phyloP scores from a whole-genome alignment of 768 basidiomycete genomes.

The Kwoniella mangroviensis region DNA sequence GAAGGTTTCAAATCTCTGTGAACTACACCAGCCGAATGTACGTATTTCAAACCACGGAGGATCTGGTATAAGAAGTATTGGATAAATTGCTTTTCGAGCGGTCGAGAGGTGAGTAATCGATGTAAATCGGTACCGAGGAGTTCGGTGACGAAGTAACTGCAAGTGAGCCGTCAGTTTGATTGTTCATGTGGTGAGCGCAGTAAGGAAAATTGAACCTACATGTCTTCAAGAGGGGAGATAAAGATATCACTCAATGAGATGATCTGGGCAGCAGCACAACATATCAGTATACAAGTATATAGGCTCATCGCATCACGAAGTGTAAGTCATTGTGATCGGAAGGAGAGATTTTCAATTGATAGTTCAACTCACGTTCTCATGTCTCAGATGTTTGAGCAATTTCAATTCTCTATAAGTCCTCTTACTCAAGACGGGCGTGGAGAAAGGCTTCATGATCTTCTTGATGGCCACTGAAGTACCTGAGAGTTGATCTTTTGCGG shows the following conservation, averaged over 20 bases:
- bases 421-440: constrained; percentile 94
- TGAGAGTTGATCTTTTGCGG: constrained; percentile 92
- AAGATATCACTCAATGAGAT: constrained; percentile 99
- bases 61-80: constrained; percentile 99
- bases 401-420: constrained; percentile 97
- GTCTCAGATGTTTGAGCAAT: constrained; percentile 95
- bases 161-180: neutral
- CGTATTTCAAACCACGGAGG: constrained; percentile 96
- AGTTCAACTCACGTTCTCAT: constrained; percentile 78
- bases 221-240: constrained; percentile 98
- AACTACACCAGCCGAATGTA: constrained; percentile 98
- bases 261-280: constrained; percentile 65
- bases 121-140: constrained; percentile 97
- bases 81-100: constrained; percentile 99
- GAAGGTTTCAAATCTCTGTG: constrained; percentile 99
- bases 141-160: constrained; percentile 97
- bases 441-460: constrained; percentile 99
- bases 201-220: constrained; percentile 64
- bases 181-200: neutral
- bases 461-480: constrained; percentile 95
- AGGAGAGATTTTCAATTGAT: neutral
- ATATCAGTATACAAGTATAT: neutral
- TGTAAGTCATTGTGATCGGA: too few relatives aligned
- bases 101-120: constrained; percentile 91
- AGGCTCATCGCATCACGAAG: too few relatives aligned